A percentile compares a stretch with the other conserved stretches of the same genome.
Evolutionary conservation across 148 eudicot species (phyloP).

Genomic region (Drosera capensis): DNA sequence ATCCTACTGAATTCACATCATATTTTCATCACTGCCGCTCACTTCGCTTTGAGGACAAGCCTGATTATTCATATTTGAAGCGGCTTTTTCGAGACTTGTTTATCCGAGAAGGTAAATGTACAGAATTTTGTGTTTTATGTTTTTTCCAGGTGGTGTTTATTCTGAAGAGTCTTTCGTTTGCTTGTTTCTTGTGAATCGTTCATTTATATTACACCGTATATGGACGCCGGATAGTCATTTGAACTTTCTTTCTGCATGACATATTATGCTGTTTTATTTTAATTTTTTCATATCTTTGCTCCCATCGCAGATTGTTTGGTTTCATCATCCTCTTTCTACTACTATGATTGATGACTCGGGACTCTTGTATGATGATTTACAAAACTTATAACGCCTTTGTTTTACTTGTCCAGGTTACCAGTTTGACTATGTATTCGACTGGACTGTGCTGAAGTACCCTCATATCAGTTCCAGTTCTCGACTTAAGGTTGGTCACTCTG

Average conservation of each 20-base stretch:
- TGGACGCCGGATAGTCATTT: not conserved
- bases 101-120: conserved; percentile 25
- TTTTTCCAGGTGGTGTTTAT: no score
- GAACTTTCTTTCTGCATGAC: no score
- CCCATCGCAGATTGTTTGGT: no score
- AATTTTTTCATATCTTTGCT: not conserved
- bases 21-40: conserved; percentile 34
- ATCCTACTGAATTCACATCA: conserved; percentile 30
- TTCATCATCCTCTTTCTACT: no score
- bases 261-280: not conserved
- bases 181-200: not conserved
- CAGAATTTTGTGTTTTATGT: not conserved
- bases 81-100: conserved; percentile 35
- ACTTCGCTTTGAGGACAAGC: conserved; percentile 27
- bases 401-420: conserved; percentile 36
- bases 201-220: not conserved
- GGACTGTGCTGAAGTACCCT: conserved; percentile 54
- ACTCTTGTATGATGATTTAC: no score
- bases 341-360: no score
- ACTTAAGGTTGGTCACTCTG: conserved; percentile 14
- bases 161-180: no score
- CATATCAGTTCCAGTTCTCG: conserved; percentile 19
- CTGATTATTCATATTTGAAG: conserved; percentile 35
- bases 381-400: not conserved
- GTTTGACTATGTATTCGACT: conserved; percentile 58